phyloP scores from a whole-genome alignment of 768 basidiomycete species.

The Pholiota molesta region DNA sequence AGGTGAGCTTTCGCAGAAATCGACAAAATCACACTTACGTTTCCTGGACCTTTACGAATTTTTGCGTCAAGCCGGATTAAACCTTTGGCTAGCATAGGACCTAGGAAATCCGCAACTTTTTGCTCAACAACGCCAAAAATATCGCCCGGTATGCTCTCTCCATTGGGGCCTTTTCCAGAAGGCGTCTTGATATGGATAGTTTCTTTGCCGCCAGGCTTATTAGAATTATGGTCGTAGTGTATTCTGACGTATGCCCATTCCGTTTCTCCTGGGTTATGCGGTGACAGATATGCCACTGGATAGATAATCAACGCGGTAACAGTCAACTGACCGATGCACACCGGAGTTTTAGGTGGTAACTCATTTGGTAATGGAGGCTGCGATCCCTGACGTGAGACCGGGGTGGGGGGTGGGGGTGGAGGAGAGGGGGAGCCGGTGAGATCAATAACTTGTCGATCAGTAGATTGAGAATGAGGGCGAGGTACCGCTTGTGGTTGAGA shows the following conservation, averaged over 20 bases:
- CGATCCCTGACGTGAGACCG: constrained; percentile 23
- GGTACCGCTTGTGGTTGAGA: constrained; percentile 17
- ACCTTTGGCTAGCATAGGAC: constrained; percentile 84
- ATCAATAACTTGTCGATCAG: constrained; percentile 68
- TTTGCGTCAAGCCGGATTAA: constrained; percentile 81
- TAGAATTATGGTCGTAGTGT: constrained; percentile 68
- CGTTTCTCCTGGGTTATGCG: constrained; percentile 47
- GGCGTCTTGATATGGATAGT: constrained; percentile 82
- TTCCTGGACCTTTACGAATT: constrained; percentile 63
- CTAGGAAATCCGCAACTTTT: constrained; percentile 76
- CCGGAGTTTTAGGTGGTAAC: constrained; percentile 76
- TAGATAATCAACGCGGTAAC: constrained; percentile 87
- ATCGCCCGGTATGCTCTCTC: constrained; percentile 62
- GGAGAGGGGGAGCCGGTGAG: constrained; percentile 69
- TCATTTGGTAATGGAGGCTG: constrained; percentile 50
- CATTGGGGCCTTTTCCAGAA: constrained; percentile 47
- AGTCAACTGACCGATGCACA: constrained; percentile 87
- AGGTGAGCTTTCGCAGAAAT: not conserved
- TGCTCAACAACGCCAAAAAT: constrained; percentile 86
- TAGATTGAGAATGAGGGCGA: constrained; percentile 22
- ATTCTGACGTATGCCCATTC: constrained; percentile 76
- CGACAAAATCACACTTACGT: constrained; percentile 46
- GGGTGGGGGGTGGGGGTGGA: constrained; percentile 36
- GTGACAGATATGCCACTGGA: constrained; percentile 68
- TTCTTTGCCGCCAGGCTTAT: constrained; percentile 58